A percentile compares a stretch with the other conserved stretches of the same genome.
Evolutionary conservation across 768 basidiomycete genomes (phyloP).

Genomic region (Russula dissimulans): DNA sequence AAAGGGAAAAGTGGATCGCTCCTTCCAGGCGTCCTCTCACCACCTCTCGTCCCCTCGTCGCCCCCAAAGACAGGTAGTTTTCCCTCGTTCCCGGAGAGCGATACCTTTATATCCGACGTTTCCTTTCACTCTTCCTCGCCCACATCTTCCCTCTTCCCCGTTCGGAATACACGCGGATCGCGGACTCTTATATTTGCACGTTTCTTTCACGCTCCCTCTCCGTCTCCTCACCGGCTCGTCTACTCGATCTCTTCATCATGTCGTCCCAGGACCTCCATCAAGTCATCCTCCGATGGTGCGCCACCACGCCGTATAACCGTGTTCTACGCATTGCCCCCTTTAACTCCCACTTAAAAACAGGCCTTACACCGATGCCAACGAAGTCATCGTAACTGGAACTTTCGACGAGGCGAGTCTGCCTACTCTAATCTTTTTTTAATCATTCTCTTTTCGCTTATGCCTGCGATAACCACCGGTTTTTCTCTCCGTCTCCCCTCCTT

Average conservation of each 20-base stretch:
- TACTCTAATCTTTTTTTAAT: background rate
- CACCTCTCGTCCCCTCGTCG: too few species aligned
- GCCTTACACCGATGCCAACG: slow-evolving; percentile 17
- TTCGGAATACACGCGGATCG: background rate
- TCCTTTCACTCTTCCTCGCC: background rate
- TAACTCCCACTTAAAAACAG: slow-evolving; percentile 11
- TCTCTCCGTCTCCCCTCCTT: slow-evolving; percentile 20
- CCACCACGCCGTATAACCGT: slow-evolving; percentile 8
- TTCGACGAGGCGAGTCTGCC: slow-evolving; percentile 20
- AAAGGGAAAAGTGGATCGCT: background rate
- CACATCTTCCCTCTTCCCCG: background rate
- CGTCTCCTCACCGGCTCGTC: background rate
- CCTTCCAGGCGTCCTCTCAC: too few species aligned
- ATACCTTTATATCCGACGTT: background rate
- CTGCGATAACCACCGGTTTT: slow-evolving; percentile 12
- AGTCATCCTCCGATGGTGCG: slow-evolving; percentile 14
- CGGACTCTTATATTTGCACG: background rate
- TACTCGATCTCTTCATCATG: slow-evolving; percentile 11
- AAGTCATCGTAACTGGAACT: slow-evolving; percentile 20
- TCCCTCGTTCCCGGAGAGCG: slow-evolving; percentile 2
- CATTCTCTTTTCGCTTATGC: slow-evolving; percentile 8
- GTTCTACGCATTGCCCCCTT: background rate
- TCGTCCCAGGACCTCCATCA: slow-evolving; percentile 12
- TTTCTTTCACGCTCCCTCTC: background rate
- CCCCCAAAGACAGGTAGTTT: background rate